phyloP scores from a whole-genome alignment of 2,329 filamentous ascomycete genomes.

The Exserohilum rostratum region DNA sequence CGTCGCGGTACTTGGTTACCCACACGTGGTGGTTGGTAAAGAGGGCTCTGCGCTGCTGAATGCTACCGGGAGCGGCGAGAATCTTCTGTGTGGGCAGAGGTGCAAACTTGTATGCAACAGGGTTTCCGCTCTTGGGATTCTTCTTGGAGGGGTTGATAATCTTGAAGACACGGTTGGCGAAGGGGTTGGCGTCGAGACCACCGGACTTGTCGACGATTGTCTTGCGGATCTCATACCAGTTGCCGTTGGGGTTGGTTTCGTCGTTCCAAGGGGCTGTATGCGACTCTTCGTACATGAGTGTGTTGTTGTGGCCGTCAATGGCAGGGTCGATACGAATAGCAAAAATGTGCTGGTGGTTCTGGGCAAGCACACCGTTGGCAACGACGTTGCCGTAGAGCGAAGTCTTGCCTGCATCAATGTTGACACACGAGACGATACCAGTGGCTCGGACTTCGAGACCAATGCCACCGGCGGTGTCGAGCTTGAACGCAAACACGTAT shows the following conservation, averaged over 20 bases:
- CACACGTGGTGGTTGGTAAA: conserved; percentile 61
- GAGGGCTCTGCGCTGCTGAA: conserved; percentile 54
- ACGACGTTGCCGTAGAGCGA: conserved; percentile 67
- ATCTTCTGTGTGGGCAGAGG: conserved; percentile 58
- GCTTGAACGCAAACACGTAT: conserved; percentile 69
- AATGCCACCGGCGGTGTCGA: conserved; percentile 68
- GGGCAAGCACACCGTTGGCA: conserved; percentile 67
- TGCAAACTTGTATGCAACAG: conserved; percentile 57
- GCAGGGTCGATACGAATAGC: conserved; percentile 63
- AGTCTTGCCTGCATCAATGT: conserved; percentile 64
- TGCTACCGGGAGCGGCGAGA: conserved; percentile 53
- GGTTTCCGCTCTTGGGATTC: conserved; percentile 55
- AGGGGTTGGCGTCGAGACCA: conserved; percentile 61
- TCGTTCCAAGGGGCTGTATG: conserved; percentile 57
- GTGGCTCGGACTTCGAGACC: conserved; percentile 68
- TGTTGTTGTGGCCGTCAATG: conserved; percentile 63
- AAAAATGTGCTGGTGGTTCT: conserved; percentile 75
- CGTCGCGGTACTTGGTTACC: conserved; percentile 60
- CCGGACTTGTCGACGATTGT: conserved; percentile 54
- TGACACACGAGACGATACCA: conserved; percentile 67
- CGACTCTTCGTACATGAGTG: conserved; percentile 61
- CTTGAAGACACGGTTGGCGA: conserved; percentile 61
- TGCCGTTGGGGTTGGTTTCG: conserved; percentile 65
- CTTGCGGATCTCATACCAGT: conserved; percentile 63
- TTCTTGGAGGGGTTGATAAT: conserved; percentile 56